phyloP scores from a whole-genome alignment of 2,329 filamentous ascomycete genomes.

The Alternaria angustiovoidea region DNA sequence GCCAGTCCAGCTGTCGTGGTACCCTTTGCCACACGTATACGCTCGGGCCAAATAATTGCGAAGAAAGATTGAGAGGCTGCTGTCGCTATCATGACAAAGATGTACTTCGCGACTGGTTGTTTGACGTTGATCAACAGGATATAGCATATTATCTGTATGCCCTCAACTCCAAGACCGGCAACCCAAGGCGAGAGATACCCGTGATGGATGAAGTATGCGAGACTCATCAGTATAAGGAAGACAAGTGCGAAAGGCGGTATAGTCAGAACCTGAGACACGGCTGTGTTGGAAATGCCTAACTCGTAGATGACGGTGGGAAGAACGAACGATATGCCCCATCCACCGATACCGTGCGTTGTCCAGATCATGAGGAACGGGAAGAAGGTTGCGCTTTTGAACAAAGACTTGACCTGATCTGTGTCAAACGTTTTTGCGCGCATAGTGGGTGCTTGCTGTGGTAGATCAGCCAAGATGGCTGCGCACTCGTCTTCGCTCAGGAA shows the following conservation, averaged over 20 bases:
- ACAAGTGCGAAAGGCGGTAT: slow-evolving; percentile 34
- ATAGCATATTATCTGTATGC: slow-evolving; percentile 50
- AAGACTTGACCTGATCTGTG: slow-evolving; percentile 21
- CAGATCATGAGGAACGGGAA: slow-evolving; percentile 37
- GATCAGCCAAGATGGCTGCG: slow-evolving; percentile 23
- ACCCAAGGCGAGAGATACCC: slow-evolving; percentile 32
- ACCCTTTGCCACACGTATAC: slow-evolving; percentile 51
- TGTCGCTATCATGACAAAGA: slow-evolving; percentile 53
- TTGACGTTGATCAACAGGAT: slow-evolving; percentile 52
- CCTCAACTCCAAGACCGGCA: slow-evolving; percentile 38
- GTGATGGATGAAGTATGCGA: slow-evolving; percentile 21
- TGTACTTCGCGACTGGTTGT: slow-evolving; percentile 48
- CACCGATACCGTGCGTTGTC: slow-evolving; percentile 35
- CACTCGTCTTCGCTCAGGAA: slow-evolving; percentile 30
- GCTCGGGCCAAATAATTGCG: slow-evolving; percentile 54
- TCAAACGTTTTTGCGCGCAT: slow-evolving; percentile 36
- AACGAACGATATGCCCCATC: slow-evolving; percentile 22
- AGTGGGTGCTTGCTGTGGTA: slow-evolving; percentile 32
- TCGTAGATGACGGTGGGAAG: slow-evolving; percentile 34
- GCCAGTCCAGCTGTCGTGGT: slow-evolving; percentile 52
- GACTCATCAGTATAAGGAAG: slow-evolving; percentile 28
- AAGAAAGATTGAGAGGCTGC: slow-evolving; percentile 52
- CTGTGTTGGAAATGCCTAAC: slow-evolving; percentile 28
- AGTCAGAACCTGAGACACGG: slow-evolving; percentile 34
- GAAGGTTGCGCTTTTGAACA: slow-evolving; percentile 31